phyloP scores from a whole-genome alignment of 2,329 filamentous ascomycete genomes.

The Hyphodiscus sp. region DNA sequence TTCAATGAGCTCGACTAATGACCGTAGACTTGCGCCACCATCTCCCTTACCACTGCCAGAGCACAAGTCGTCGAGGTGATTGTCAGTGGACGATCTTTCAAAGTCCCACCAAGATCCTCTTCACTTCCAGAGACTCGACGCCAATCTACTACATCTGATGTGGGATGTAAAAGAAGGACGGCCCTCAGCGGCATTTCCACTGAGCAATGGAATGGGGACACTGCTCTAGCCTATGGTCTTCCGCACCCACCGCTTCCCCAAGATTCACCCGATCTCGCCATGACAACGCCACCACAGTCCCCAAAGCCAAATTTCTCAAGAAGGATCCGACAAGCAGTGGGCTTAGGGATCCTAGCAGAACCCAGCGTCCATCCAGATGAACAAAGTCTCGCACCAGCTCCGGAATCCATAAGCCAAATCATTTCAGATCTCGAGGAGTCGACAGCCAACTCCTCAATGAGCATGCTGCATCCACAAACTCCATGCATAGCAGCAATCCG shows the following conservation, averaged over 20 bases:
- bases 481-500: slow-evolving; percentile 20
- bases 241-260: neutral
- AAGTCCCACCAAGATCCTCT: slow-evolving; percentile 18
- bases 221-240: too few relatives aligned
- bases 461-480: slow-evolving; percentile 16
- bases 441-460: slow-evolving; percentile 15
- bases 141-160: neutral
- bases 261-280: neutral
- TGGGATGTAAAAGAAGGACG: slow-evolving; percentile 8
- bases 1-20: neutral
- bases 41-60: slow-evolving; percentile 15
- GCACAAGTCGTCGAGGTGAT: slow-evolving; percentile 22
- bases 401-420: slow-evolving; percentile 5
- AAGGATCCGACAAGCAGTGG: neutral
- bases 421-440: slow-evolving; percentile 15
- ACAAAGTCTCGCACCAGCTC: neutral
- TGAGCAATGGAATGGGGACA: slow-evolving; percentile 7
- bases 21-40: neutral
- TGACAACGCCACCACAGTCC: slow-evolving; percentile 1
- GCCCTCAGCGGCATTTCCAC: too few relatives aligned
- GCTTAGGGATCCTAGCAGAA: neutral
- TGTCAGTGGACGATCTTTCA: slow-evolving; percentile 6
- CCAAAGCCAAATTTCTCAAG: neutral
- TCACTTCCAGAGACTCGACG: slow-evolving; percentile 6
- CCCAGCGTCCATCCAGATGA: neutral